Base-by-base conservation (phyloP, 768 basidiomycete genomes). In the Tephrocybe rancida region DNA sequence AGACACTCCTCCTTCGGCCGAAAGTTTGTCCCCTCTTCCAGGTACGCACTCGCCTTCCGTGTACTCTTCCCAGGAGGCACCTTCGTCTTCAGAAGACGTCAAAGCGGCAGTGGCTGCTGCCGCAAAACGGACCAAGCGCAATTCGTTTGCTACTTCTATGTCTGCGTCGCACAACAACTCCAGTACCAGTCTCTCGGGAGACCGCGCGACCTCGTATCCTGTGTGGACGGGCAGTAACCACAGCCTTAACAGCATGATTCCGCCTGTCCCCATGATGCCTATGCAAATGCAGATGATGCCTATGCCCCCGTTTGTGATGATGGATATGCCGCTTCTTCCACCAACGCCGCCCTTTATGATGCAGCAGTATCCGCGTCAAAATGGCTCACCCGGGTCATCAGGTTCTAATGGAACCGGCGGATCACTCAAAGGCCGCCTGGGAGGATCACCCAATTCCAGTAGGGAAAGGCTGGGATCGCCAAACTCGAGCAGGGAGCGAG, bases 271-370 rank as follows among this genome's bases (percentile, higher is more conserved):
- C 41, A 65, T 75, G 21, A 75, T 76, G 41, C 54, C 45, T 13
- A 52, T 54, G 54, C 57, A 58, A 6, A 66, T 79, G 10, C 75
- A 68, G 2, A 58, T 61, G 21, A 64, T 79, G 52, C 73, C 74
- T 16, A 67, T 81, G 46, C 75, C 78, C 8, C 71, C 78, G 35
- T 77, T 53, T 45, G 50, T 73, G 52, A 69, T 77, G 49, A 71
- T 83, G 69, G 85, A 88, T 58, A 81, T 82, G 79, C 86, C 88
- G 6, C 71, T 90, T 9, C 75, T 90, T 26, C 88, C 88, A 9
- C 88, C 88, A 5, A 77, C 83, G 1, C 81, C 88, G 21, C 87
- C 88, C 11, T 90, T 90, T 68, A 88, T 89, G 85, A 78, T 87
- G 72, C 82, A 82, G 50, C 78, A 82, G 52, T 82, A 76, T 52